phyloP scores from a whole-genome alignment of 1,284 basidiomycete species.

The Apiotrichum veenhuisii region DNA sequence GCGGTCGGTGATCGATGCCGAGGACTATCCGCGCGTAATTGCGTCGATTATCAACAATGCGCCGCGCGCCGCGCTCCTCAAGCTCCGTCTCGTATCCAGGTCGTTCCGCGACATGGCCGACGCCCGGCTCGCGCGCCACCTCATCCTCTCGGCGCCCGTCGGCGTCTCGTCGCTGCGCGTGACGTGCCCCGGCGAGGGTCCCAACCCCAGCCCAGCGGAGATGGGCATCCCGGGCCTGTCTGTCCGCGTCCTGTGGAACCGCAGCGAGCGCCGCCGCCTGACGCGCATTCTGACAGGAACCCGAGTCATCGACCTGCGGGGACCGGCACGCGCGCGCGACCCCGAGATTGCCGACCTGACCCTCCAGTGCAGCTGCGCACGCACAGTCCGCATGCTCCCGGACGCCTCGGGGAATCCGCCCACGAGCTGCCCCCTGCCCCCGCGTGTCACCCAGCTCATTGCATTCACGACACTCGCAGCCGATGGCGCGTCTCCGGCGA shows the following conservation, averaged over 20 bases:
- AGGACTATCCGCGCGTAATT: conserved; percentile 14
- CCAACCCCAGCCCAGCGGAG: background rate
- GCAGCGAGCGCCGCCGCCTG: background rate
- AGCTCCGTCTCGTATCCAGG: conserved; percentile 8
- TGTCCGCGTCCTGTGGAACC: background rate
- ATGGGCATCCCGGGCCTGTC: conserved; percentile 6
- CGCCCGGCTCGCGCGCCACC: conserved; percentile 11
- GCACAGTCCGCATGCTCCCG: conserved; percentile 9
- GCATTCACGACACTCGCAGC: conserved; percentile 15
- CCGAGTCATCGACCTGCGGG: conserved; percentile 11
- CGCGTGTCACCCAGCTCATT: conserved; percentile 4
- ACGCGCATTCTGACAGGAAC: conserved; percentile 6
- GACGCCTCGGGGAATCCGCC: conserved; percentile 8
- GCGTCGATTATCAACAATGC: conserved; percentile 9
- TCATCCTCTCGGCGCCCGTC: conserved; percentile 2
- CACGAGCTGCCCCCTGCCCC: conserved; percentile 3
- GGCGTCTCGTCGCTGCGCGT: conserved; percentile 1
- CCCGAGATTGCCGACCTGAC: background rate
- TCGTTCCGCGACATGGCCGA: conserved; percentile 12
- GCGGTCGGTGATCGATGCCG: background rate
- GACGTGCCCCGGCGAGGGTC: background rate
- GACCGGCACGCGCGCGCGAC: background rate
- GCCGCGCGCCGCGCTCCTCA: conserved; percentile 5
- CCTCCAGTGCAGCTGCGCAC: background rate
- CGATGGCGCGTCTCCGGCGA: background rate